Percentiles rank a stretch among this genome's conserved stretches.
phyloP scores from a whole-genome alignment of 768 basidiomycete species.

The Boletus tylopilopsis region DNA sequence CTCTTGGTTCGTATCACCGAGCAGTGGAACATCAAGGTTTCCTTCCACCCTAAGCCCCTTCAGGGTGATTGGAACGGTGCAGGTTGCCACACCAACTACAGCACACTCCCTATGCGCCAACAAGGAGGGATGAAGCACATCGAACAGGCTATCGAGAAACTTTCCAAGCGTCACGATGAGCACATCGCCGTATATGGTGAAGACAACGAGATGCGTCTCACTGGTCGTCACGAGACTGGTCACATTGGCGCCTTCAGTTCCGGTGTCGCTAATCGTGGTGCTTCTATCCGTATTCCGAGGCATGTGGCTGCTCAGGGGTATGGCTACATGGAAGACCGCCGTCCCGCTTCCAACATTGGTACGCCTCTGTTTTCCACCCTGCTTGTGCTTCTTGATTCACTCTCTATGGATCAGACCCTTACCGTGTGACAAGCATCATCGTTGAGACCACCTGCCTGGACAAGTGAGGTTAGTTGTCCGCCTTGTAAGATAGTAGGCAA shows the following conservation, averaged over 20 bases:
- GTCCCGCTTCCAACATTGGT: constrained; percentile 98
- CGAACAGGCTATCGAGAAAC: constrained; percentile 90
- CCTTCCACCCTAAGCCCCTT: constrained; percentile 99
- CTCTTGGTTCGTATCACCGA: constrained; percentile 94
- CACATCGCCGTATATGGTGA: constrained; percentile 98
- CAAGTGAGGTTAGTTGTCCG: constrained; percentile 37
- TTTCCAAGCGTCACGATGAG: constrained; percentile 85
- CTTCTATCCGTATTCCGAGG: constrained; percentile 93
- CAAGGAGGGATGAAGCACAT: constrained; percentile 90
- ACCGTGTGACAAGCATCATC: constrained; percentile 87
- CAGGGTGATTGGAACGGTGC: constrained; percentile 99
- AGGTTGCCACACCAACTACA: constrained; percentile 98
- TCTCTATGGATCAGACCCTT: constrained; percentile 64
- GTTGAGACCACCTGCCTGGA: constrained; percentile 83
- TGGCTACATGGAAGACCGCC: constrained; percentile 95
- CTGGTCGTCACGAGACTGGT: constrained; percentile 96
- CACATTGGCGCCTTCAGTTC: constrained; percentile 89
- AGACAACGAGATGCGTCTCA: constrained; percentile 94
- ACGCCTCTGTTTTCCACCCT: constrained; percentile 8
- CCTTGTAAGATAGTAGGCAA: constrained; percentile 10
- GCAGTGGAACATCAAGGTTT: constrained; percentile 96
- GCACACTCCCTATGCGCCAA: constrained; percentile 91
- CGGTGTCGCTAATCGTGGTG: constrained; percentile 97
- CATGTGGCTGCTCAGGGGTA: constrained; percentile 90
- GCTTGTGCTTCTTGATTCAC: constrained; percentile 1